These are phyloP conservation scores for Excoecaria agallocha DNA, from an alignment of 345 rosid species.

Conservation along the genomic window DNA sequence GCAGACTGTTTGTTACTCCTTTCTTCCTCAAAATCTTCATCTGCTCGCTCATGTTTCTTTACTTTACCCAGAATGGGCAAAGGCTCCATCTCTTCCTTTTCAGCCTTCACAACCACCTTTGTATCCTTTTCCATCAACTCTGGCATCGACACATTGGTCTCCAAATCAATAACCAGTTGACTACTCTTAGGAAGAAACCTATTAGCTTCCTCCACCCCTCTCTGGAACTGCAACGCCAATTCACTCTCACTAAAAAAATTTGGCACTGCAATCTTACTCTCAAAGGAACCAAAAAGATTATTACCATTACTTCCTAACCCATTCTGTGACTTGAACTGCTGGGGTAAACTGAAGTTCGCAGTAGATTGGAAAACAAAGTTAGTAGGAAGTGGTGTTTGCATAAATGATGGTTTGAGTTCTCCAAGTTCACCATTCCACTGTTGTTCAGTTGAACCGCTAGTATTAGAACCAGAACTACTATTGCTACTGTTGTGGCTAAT, in stretches of 20 bases:
- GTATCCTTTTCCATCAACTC: conserved; percentile 16
- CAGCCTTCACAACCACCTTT: conserved; percentile 30
- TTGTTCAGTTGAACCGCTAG: conserved; percentile 39
- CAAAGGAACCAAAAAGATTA: conserved; percentile 13
- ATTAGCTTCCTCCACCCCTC: conserved; percentile 81
- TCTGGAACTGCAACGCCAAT: conserved; percentile 61
- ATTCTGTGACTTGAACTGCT: conserved; percentile 22
- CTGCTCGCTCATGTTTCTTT: conserved; percentile 56
- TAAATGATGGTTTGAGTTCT: conserved; percentile 17
- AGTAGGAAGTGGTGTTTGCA: conserved; percentile 27
- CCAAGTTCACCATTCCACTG: conserved; percentile 37
- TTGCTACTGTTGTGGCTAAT: conserved; percentile 26
- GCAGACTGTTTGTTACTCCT: conserved; percentile 67
- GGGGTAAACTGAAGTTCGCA: conserved; percentile 24
- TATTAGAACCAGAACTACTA: conserved; percentile 30
- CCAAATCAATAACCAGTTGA: conserved; percentile 41
- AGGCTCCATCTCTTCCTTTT: conserved; percentile 30
- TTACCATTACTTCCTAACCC: conserved; percentile 24
- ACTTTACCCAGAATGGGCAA: conserved; percentile 34
- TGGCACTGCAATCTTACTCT: conserved; percentile 34
- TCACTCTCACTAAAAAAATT: conserved; percentile 53
- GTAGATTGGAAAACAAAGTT: conserved; percentile 54
- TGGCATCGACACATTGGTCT: conserved; percentile 1
- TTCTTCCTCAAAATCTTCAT: conserved; percentile 42
- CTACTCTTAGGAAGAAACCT: conserved; percentile 70